Conservation (phyloP, 768 basidiomycete genomes). For the Lanmaoa pseudosensibilis region DNA sequence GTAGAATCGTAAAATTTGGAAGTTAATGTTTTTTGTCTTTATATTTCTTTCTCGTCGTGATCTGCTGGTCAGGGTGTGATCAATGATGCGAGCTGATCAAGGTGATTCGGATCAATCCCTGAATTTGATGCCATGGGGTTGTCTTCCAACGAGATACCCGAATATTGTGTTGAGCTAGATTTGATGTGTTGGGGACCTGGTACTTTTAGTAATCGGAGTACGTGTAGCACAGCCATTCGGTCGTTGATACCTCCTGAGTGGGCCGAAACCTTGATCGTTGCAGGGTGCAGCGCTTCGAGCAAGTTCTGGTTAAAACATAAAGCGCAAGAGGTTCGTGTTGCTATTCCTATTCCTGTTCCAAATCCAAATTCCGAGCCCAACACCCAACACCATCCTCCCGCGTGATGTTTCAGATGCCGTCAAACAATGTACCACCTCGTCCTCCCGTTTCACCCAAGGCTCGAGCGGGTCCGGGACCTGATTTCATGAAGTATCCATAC, state of each 20-base stretch:
- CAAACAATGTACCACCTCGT: conserved; percentile 4
- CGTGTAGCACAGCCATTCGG: neutral
- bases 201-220: no score
- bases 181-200: no score
- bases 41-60: neutral
- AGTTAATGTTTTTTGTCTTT: neutral
- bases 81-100: neutral
- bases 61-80: neutral
- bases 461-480: neutral
- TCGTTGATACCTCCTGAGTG: neutral
- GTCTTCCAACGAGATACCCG: no score
- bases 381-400: neutral
- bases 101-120: no score
- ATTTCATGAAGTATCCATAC: conserved; percentile 23
- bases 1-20: conserved; percentile 5
- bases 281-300: neutral
- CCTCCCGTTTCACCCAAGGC: neutral
- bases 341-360: neutral
- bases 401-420: conserved; percentile 10
- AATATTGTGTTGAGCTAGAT: no score
- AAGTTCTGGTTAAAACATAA: neutral
- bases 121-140: no score
- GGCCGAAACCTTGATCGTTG: conserved; percentile 1
- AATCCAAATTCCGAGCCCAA: neutral
- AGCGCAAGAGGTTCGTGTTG: neutral